Evolutionary conservation across 2,329 filamentous ascomycete species (phyloP), one percentile per base, ranked within the genome.

Genomic region (Beauveria brongniartii): DNA sequence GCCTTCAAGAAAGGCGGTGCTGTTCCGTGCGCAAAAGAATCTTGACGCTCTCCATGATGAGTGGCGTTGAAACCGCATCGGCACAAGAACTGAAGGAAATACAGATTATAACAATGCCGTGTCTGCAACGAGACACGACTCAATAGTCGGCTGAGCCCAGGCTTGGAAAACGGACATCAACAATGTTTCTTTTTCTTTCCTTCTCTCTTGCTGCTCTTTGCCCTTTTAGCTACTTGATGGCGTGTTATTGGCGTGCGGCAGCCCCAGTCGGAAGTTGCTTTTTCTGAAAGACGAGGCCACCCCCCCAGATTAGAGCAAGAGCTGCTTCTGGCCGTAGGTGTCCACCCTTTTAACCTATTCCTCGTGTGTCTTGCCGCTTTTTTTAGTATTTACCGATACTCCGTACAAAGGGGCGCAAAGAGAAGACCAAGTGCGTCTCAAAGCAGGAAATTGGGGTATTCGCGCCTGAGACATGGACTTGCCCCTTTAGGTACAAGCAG

Each of bases 231-330:
- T 14, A 4, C 30, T 12, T 16, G 24, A 26, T 44, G 37, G 50
- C 22, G 8, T 30, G 20, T 10, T 24, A 50, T 44, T 16, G 55
- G 46, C 34, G 12, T 18, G 6, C n/a, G 14, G 44, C 12, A 7
- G 14, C 18, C 24, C 56, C 26, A 4, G 26, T 20, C 41, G 16
- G 50, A 40, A 59, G 41, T 54, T 59, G 50, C 57, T 59, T 54
- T 59, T 52, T 54, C 18, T 48, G 41, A 16, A 20, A 48, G n/a
- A 5, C 44, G 30, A 48, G 6, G 8, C n/a, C 47, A 16, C 43
- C 43, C 43, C 43, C 47, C 56, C n/a, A 51, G 47, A 58, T 44
- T 16, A 58, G 55, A 12, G 37, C 47, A 59, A 59, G 56, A 34
- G 43, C 52, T 58, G 55, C 55, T 58, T 58, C 22, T 51, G 18